Evolutionary conservation across 78 protist species (phyloP).

Genomic region (Guillardia theta): DNA sequence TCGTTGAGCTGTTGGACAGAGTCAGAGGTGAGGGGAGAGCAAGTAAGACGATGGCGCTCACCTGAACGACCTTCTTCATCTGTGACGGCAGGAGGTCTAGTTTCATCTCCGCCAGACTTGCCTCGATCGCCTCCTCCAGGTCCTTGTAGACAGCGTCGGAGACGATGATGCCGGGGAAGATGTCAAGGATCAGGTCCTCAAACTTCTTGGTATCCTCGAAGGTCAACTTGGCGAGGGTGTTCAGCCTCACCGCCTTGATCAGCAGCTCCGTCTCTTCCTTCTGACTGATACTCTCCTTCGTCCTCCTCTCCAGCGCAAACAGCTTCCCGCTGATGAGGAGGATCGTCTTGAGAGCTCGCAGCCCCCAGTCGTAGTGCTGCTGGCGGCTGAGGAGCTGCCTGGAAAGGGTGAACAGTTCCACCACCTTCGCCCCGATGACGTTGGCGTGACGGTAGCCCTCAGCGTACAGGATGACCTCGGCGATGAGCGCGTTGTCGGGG

Average conservation of each 20-base stretch:
- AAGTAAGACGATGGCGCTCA: too few relatives aligned
- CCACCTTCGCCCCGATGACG: conserved; percentile 63
- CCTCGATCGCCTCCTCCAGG: conserved; percentile 35
- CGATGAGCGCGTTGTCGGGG: conserved; percentile 81
- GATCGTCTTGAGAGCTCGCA: conserved; percentile 85
- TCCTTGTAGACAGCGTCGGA: not conserved
- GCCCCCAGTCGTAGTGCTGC: conserved; percentile 92
- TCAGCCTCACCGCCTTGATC: conserved; percentile 72
- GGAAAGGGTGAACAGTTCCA: conserved; percentile 65
- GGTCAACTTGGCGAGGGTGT: conserved; percentile 82
- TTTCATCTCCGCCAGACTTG: conserved; percentile 23
- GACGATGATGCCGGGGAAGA: conserved; percentile 60
- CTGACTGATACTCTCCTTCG: not conserved
- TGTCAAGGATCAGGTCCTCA: conserved; percentile 64
- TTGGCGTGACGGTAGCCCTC: conserved; percentile 82
- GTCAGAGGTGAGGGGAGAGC: too few relatives aligned
- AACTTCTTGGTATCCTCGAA: conserved; percentile 64
- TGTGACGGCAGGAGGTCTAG: conserved; percentile 47
- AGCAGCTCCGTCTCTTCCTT: conserved; percentile 45
- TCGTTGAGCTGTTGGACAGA: conserved; percentile 85
- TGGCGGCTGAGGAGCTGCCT: conserved; percentile 77
- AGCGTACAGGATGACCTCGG: conserved; percentile 77
- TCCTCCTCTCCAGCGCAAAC: conserved; percentile 3
- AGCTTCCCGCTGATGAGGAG: conserved; percentile 56
- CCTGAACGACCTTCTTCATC: conserved; percentile 60